Evolutionary conservation across 2,329 filamentous ascomycete species (phyloP), one percentile per base, ranked within the genome.

Genomic region (Pleomassaria siparia): DNA sequence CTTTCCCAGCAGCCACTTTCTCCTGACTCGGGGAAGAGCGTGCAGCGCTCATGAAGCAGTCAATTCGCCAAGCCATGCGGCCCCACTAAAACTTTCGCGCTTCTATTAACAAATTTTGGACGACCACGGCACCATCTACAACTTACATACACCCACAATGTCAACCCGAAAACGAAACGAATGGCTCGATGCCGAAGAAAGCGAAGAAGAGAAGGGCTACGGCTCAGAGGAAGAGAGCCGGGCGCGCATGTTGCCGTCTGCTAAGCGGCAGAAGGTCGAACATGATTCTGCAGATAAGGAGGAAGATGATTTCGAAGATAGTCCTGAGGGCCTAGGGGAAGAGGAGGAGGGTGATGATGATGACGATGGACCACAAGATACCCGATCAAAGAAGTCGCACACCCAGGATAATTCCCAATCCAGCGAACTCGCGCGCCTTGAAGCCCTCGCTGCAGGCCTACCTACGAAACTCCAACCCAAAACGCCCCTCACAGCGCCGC

Each of bases 161-260:
- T 71, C 84, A 1, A 76, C 82, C 32, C 81, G 85, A 63, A 89
- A 87, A 64, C 80, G 81, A 57, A 90, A 90, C 67, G 80, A 88
- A 43, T 91, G 86, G 60, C 80, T 91, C 47, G 75, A 78, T n/a
- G 70, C 69, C 20, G 71, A 72, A 22, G 72, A 72, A 30, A 76
- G 74, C 47, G 74, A 75, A 8, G 64, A 72, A 2, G 73, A 73
- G 0, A 62, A 64, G 41, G 83, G 80, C 47, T 88, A 88, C 66
- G 76, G 88, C 53, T 90, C 87, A 0, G 80, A 85, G 37, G 84
- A 89, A 52, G 64, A 89, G 50, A 81, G 78, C 61, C 88, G 88
- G 69, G 86, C 85, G 45, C 79, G 77, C 45, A 67, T 72, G 12
- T 63, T 76, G 7, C 66, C 51, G 73, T 80, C 67, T 72, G 66